phyloP scores from a whole-genome alignment of 495 filamentous ascomycete species.

The Saxophila tyrrhenica region DNA sequence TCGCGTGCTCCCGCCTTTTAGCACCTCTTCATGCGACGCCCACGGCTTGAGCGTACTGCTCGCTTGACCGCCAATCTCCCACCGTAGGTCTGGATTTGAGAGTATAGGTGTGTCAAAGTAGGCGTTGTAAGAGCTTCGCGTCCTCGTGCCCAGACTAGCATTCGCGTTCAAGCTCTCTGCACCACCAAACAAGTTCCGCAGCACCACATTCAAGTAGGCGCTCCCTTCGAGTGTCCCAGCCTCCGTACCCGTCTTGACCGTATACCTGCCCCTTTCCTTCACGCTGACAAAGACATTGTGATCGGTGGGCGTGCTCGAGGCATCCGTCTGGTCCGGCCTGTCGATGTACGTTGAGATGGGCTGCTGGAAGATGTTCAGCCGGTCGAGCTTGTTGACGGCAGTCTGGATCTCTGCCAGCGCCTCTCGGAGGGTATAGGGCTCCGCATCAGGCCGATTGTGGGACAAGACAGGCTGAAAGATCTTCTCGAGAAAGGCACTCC shows the following conservation, averaged over 20 bases:
- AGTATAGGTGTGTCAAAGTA: constrained; percentile 69
- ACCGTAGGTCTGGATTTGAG: constrained; percentile 66
- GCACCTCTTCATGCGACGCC: constrained; percentile 83
- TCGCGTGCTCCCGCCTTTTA: constrained; percentile 69
- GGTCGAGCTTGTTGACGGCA: constrained; percentile 60
- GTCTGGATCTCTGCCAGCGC: constrained; percentile 57
- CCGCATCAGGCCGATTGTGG: constrained; percentile 48
- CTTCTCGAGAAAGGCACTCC: constrained; percentile 64
- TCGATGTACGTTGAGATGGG: constrained; percentile 73
- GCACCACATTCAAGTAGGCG: constrained; percentile 70
- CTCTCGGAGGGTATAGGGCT: constrained; percentile 63
- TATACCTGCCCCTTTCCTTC: constrained; percentile 64
- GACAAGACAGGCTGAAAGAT: constrained; percentile 68
- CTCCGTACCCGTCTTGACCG: constrained; percentile 85
- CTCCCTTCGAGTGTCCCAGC: constrained; percentile 84
- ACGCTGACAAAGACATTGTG: constrained; percentile 67
- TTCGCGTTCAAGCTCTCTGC: constrained; percentile 80
- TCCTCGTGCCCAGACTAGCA: constrained; percentile 77
- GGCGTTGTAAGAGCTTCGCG: constrained; percentile 76
- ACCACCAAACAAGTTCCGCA: constrained; percentile 89
- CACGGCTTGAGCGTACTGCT: constrained; percentile 76
- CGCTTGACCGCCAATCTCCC: constrained; percentile 63
- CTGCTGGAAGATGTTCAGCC: constrained; percentile 79
- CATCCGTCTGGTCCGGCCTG: constrained; percentile 47
- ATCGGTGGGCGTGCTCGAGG: constrained; percentile 53